Conservation (phyloP, 305 asterid genomes). For the Fraxinus xanthoxyloides region DNA sequence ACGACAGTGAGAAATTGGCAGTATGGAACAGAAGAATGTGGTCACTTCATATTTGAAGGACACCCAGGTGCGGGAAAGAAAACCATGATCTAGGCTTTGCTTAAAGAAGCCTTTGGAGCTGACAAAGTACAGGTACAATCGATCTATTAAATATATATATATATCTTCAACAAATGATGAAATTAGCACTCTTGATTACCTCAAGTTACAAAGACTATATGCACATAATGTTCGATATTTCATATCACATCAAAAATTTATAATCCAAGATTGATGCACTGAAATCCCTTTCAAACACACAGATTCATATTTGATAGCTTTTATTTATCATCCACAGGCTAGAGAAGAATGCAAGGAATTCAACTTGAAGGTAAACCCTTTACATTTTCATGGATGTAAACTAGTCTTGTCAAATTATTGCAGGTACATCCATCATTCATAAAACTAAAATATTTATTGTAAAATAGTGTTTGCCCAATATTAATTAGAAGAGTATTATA, state of each 20-base stretch:
- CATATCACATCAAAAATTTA: no score
- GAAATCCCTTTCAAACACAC: not conserved
- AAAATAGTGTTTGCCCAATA: not conserved
- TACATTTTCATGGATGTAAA: not conserved
- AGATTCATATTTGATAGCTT: slow-evolving; percentile 14
- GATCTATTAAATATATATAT: not conserved
- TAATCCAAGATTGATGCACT: not conserved
- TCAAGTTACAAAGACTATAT: not conserved
- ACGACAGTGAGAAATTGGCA: slow-evolving; percentile 38
- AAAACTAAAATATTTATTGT: not conserved
- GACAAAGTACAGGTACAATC: slow-evolving; percentile 59
- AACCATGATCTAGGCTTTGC: slow-evolving; percentile 83
- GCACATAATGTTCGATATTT: no score
- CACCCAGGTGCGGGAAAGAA: slow-evolving; percentile 85
- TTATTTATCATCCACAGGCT: slow-evolving; percentile 44
- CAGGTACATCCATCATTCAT: not conserved
- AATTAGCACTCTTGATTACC: slow-evolving; percentile 11
- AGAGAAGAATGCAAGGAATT: slow-evolving; percentile 61
- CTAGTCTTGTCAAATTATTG: slow-evolving; percentile 8
- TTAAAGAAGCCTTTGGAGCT: slow-evolving; percentile 58
- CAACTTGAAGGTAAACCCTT: slow-evolving; percentile 57
- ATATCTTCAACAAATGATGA: slow-evolving; percentile 4
- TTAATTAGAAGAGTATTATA: not conserved
- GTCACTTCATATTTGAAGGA: slow-evolving; percentile 78
- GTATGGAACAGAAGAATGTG: slow-evolving; percentile 29